Percentiles rank a stretch among this genome's conserved stretches.
These are phyloP conservation scores for Chlamydomonas reinhardtii DNA, from an alignment of 163 green algal species.

Conservation along the genomic window DNA sequence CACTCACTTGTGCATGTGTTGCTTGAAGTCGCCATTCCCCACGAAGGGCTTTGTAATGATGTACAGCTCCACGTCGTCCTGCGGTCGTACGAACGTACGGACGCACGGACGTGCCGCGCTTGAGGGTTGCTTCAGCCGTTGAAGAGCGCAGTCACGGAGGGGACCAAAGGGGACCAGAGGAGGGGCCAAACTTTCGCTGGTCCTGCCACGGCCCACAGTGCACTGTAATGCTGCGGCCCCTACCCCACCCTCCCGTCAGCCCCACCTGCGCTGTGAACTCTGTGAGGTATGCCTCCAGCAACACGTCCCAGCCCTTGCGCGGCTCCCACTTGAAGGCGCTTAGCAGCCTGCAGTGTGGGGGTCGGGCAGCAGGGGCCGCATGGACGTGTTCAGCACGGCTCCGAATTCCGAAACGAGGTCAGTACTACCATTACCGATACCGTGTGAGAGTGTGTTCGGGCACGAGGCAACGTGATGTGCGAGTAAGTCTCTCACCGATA, in stretches of 20 bases:
- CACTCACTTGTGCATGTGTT: slow-evolving; percentile 71
- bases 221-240: no score
- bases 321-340: slow-evolving; percentile 70
- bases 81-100: background rate
- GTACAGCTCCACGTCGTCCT: slow-evolving; percentile 64
- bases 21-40: slow-evolving; percentile 62
- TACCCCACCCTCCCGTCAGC: no score
- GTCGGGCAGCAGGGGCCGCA: background rate
- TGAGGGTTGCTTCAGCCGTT: no score
- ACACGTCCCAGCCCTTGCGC: slow-evolving; percentile 86
- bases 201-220: no score
- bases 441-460: no score
- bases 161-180: no score
- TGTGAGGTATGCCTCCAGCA: slow-evolving; percentile 82
- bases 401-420: no score
- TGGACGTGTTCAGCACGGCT: no score
- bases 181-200: no score
- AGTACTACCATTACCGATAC: no score
- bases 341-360: slow-evolving; percentile 56
- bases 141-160: no score
- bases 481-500: background rate
- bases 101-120: no score
- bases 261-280: slow-evolving; percentile 70
- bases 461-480: background rate
- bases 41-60: slow-evolving; percentile 83